These are phyloP conservation scores for Oehlia diaphana DNA, from an alignment of 192 early-diverging fungal genomes.

Conservation along the genomic window DNA sequence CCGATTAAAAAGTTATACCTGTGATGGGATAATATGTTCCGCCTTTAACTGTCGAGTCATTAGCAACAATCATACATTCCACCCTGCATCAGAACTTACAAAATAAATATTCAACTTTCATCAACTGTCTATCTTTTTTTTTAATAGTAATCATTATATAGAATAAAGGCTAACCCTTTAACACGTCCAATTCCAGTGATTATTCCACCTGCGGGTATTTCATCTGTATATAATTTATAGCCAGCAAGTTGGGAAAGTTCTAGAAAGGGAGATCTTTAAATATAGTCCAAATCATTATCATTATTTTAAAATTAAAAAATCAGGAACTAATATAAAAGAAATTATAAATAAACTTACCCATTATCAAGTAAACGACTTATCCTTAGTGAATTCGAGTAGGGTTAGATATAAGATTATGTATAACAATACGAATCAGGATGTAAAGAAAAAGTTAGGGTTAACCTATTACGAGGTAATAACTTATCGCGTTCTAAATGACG, in stretches of 20 bases:
- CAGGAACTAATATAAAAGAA: not conserved
- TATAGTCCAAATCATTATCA: not conserved
- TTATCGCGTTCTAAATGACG: constrained; percentile 85
- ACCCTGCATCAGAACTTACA: constrained; percentile 46
- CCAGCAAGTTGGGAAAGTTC: constrained; percentile 95
- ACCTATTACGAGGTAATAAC: constrained; percentile 88
- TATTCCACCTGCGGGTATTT: constrained; percentile 83
- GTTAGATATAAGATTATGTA: constrained; percentile 8
- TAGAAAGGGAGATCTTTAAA: constrained; percentile 80
- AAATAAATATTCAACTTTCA: constrained; percentile 26
- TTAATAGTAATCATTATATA: too few species aligned
- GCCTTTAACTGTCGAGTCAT: constrained; percentile 98
- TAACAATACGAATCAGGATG: not conserved
- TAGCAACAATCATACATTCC: constrained; percentile 96
- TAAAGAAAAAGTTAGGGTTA: constrained; percentile 14
- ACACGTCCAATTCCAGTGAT: constrained; percentile 97
- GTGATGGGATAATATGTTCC: constrained; percentile 95
- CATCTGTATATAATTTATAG: constrained; percentile 82
- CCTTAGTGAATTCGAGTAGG: constrained; percentile 28
- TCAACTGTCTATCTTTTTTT: not conserved
- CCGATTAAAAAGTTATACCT: constrained; percentile 34
- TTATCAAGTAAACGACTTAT: constrained; percentile 78
- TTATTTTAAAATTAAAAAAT: constrained; percentile 4
- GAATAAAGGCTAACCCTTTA: constrained; percentile 59
- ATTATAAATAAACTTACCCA: constrained; percentile 44